Evolutionary conservation across 495 filamentous ascomycete genomes (phyloP).

Genomic region (Tuber aestivum): DNA sequence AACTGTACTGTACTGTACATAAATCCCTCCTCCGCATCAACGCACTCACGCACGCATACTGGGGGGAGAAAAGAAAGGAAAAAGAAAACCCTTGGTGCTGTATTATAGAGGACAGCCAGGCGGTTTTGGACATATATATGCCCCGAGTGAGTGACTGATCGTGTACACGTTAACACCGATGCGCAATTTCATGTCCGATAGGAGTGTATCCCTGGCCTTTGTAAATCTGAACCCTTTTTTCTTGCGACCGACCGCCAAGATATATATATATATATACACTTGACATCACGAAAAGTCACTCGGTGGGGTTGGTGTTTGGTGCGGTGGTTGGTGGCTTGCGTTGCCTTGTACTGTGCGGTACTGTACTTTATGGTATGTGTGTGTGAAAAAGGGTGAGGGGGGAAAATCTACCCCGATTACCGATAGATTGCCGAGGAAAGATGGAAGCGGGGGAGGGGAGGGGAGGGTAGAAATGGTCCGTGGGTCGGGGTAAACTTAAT

Average conservation of each 20-base stretch:
- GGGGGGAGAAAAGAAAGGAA: not conserved
- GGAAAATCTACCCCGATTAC: no score
- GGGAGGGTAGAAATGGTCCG: not conserved
- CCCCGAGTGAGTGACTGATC: conserved; percentile 1
- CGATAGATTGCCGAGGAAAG: no score
- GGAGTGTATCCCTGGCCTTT: no score
- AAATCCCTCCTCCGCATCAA: not conserved
- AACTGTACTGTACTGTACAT: no score
- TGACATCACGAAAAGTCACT: not conserved
- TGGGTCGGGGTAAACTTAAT: not conserved
- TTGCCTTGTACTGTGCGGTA: no score
- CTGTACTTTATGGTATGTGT: no score
- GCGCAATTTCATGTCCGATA: not conserved
- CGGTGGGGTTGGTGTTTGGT: not conserved
- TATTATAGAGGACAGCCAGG: no score
- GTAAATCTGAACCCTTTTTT: no score
- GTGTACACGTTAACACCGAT: not conserved
- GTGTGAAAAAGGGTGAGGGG: no score
- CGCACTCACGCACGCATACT: not conserved
- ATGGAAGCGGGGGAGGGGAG: no score
- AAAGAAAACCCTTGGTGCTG: no score
- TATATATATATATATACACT: not conserved
- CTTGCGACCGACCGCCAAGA: not conserved
- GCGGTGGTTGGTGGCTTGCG: not conserved
- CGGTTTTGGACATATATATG: no score